Base-by-base conservation (phyloP, 257 asterid genomes). In the Datura wrightii region DNA sequence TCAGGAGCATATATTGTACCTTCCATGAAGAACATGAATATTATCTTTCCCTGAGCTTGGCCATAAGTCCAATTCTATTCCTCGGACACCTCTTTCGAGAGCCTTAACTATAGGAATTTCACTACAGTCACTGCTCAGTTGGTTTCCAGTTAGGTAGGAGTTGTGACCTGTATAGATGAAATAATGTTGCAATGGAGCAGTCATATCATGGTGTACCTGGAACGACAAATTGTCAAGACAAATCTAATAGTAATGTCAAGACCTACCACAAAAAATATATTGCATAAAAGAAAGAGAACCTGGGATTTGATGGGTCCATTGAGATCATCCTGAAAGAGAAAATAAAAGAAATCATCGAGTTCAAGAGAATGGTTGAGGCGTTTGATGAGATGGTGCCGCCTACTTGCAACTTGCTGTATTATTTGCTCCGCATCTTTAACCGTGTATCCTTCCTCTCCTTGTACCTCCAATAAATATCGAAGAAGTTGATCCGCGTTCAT, bases 151-250 rank as follows among this genome's bases (percentile, higher is more conserved):
- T 65, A 96, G 87, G 91, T 96, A 96, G 86, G 99, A 94, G 86
- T 96, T 96, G 86, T 96, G 98, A 86, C 98, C 98, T 44, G 98
- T 96, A 85, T 93, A 92, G 89, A 94, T 94, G 94, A 92, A 94
- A 87, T 96, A 94, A 87, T 96, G 95, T 83, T 93, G 98, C 98
- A 96, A 88, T 83, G 98, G 99, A 90, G 98, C 97, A 18, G 92
- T 90, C 99, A 96, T 96, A 83, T 96, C 99, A 89, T 96, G 98
- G 87, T 93, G 97, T 88, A 92, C 98, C 99, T 96, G 98, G 86
- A 87, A 90, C 65, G 69, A 86, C 63, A 84, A 87, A 79, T 74
- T 79, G 82, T 86, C 88, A 85, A 79, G 3, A 46, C 82, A 83
- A 84, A 84, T 83, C 65, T 54, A 62, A 31, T 31, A 18, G 18